phyloP scores from a whole-genome alignment of 345 rosid genomes.

The Theobroma cacao region DNA sequence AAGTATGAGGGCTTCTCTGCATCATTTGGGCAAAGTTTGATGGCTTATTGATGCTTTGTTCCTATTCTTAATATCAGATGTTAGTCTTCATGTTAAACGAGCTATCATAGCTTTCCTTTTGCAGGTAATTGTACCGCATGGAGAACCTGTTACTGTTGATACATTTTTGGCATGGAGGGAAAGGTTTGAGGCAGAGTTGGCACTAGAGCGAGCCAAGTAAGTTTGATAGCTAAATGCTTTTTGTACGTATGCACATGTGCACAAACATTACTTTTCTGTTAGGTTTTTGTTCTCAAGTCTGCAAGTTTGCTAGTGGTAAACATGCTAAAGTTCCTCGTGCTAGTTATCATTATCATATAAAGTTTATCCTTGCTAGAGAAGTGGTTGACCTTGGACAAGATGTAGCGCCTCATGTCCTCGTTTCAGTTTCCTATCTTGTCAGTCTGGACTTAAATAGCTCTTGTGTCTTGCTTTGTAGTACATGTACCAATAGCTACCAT shows the following conservation, averaged over 20 bases:
- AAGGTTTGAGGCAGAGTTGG: constrained; percentile 95
- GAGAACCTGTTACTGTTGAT: constrained; percentile 93
- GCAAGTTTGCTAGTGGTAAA: neutral
- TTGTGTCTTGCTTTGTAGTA: neutral
- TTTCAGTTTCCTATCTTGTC: neutral
- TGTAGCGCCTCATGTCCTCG: neutral
- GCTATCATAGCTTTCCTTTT: neutral
- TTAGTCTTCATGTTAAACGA: neutral
- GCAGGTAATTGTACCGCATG: constrained; percentile 90
- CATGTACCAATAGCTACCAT: neutral
- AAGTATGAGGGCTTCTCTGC: too few species aligned
- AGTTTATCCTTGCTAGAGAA: neutral
- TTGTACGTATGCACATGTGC: neutral
- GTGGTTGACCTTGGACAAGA: neutral
- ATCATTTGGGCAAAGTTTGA: too few species aligned
- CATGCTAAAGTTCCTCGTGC: neutral
- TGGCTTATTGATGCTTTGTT: too few species aligned
- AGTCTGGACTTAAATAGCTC: neutral
- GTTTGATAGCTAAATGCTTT: constrained; percentile 23
- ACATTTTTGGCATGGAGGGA: constrained; percentile 97
- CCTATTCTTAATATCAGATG: neutral
- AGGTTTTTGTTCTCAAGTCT: neutral
- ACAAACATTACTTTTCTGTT: neutral
- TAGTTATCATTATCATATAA: neutral
- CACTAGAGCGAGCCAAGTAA: constrained; percentile 96